Evolutionary conservation across 306 rosid species (phyloP), one percentile per base, ranked within the genome.

Genomic region (Citrullus mucosospermus): DNA sequence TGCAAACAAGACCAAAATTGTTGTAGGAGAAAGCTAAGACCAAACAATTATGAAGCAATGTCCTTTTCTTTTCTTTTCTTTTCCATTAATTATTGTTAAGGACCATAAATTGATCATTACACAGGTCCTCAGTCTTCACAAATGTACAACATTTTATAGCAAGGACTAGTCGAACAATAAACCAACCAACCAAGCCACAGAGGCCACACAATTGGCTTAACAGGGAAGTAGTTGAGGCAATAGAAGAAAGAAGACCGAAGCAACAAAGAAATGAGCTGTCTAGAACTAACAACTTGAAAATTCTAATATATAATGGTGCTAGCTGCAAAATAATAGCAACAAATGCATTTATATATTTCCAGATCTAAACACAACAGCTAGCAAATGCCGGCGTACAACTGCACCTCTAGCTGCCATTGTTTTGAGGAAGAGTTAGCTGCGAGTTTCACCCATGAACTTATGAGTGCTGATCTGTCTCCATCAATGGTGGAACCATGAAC

Each of bases 231-330:
- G 77, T 72, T 72, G 77, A 30, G 58, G 16, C 58, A 70, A 41
- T 25, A 46, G 76, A 25, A 70, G 76, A 44, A 71, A 71, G 2
- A 71, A 6, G 77, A 72, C 28, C 16, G 44, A 71, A 48, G 59
- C 73, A 72, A 72, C 39, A 72, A 8, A 50, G 50, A 67, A 4
- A 67, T 50, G 77, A 72, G 77, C 77, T 72, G 77, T 72, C 43
- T 16, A 44, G 58, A 43, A 70, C n/a, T 70, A 25, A 13, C 5
- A 70, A 13, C 8, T 50, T 72, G 8, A 50, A 72, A 72, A 50
- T 14, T 28, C 43, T 16, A 28, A 3, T 10, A 50, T 28, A 50
- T 67, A 72, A 72, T 48, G 22, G 77, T 50, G 60, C 13, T 72
- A 13, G 36, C 59, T 50, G 59, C 60, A 72, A 72, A 72, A 72